Evolutionary conservation across 2,329 filamentous ascomycete genomes (phyloP).

Genomic region (Acephala macrosclerotiorum): DNA sequence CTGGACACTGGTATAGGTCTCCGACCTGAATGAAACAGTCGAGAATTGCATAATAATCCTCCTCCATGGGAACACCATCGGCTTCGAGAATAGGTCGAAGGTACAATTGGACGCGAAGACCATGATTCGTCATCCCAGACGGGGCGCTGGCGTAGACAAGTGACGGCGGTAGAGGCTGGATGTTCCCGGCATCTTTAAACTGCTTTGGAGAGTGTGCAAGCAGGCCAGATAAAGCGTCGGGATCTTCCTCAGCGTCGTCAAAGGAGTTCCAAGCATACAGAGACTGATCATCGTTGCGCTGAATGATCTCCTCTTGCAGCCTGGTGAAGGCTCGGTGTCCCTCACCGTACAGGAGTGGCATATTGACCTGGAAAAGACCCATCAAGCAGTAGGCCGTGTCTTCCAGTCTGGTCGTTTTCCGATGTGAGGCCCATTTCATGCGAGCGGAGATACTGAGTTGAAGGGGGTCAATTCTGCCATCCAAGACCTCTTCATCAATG

Average conservation of each 20-base stretch:
- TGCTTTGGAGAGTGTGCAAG: slow-evolving; percentile 14
- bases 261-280: slow-evolving; percentile 41
- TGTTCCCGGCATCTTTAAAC: slow-evolving; percentile 11
- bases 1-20: neutral
- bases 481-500: slow-evolving; percentile 4
- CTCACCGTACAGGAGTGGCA: slow-evolving; percentile 53
- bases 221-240: slow-evolving; percentile 10
- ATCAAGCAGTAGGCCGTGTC: slow-evolving; percentile 54
- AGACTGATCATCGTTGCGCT: slow-evolving; percentile 39
- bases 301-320: slow-evolving; percentile 48
- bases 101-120: slow-evolving; percentile 16
- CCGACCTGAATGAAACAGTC: slow-evolving; percentile 1
- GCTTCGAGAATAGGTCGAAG: neutral
- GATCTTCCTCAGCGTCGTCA: slow-evolving; percentile 9
- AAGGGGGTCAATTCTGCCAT: neutral
- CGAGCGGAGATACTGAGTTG: slow-evolving; percentile 42
- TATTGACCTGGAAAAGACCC: slow-evolving; percentile 52
- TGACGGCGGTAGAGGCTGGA: slow-evolving; percentile 13
- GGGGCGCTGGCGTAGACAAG: slow-evolving; percentile 14
- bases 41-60: neutral
- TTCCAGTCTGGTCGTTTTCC: slow-evolving; percentile 46
- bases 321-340: slow-evolving; percentile 42
- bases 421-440: slow-evolving; percentile 51
- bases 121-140: slow-evolving; percentile 16
- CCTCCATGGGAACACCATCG: neutral